Evolutionary conservation across 768 basidiomycete species (phyloP).

Genomic region (Infundibulicybe gibba): DNA sequence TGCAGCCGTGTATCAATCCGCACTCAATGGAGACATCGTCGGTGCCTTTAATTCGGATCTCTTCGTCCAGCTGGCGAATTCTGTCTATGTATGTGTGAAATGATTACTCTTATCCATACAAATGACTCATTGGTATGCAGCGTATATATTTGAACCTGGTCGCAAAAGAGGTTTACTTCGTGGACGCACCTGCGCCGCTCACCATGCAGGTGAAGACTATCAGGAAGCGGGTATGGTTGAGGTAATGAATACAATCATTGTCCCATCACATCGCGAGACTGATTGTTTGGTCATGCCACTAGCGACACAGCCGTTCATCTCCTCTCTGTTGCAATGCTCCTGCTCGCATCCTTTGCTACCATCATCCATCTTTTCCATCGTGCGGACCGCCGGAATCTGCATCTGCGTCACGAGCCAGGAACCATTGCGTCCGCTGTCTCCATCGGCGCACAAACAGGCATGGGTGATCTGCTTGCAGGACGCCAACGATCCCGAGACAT

Average conservation of each 20-base stretch:
- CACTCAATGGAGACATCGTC: conserved; percentile 29
- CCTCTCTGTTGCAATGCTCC: conserved; percentile 34
- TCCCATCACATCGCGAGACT: background rate
- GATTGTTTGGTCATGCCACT: conserved; percentile 1
- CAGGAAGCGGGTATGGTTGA: conserved; percentile 44
- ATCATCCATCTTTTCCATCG: conserved; percentile 47
- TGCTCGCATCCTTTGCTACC: conserved; percentile 39
- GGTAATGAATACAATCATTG: conserved; percentile 23
- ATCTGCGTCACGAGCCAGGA: conserved; percentile 44
- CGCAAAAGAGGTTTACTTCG: conserved; percentile 49
- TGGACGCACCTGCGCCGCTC: conserved; percentile 29
- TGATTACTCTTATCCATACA: background rate
- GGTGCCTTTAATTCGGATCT: conserved; percentile 31
- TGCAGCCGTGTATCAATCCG: conserved; percentile 47
- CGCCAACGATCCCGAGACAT: conserved; percentile 38
- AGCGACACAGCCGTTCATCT: conserved; percentile 43
- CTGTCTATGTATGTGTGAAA: conserved; percentile 45
- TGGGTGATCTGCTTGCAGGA: conserved; percentile 40
- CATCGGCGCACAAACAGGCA: conserved; percentile 47
- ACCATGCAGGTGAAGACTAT: conserved; percentile 38
- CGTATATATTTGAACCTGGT: conserved; percentile 45
- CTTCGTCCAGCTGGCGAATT: conserved; percentile 32
- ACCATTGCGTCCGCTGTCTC: conserved; percentile 56
- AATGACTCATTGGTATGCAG: conserved; percentile 17
- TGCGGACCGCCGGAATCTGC: conserved; percentile 37